A percentile compares a stretch with the other conserved stretches of the same genome.
Conservation (phyloP, 208 protist genomes). For the Leishmania turanica region DNA sequence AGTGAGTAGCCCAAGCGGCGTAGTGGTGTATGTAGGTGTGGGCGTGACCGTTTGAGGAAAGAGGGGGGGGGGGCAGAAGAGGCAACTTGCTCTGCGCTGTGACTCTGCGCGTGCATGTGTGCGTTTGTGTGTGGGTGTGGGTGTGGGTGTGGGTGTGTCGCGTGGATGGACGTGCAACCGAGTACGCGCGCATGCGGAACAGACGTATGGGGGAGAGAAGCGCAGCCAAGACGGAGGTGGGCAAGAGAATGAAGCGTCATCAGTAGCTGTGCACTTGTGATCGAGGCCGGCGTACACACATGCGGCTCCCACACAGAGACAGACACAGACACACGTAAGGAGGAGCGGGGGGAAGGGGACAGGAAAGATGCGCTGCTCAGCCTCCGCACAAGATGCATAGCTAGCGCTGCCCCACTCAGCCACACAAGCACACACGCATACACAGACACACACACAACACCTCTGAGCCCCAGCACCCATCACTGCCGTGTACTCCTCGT, state of each 20-base stretch:
- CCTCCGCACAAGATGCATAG: neutral
- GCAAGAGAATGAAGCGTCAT: neutral
- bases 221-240: no score
- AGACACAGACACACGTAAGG: neutral
- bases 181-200: neutral
- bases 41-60: neutral
- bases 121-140: neutral
- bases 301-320: neutral
- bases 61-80: neutral
- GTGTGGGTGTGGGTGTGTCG: neutral
- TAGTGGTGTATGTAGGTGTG: neutral
- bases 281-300: neutral
- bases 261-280: neutral
- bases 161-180: neutral
- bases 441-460: neutral
- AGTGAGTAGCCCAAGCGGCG: neutral
- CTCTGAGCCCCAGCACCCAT: neutral
- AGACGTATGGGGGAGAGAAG: neutral
- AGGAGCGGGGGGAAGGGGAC: no score
- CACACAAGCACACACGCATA: neutral
- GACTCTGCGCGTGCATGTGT: neutral
- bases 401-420: neutral
- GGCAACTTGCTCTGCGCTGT: neutral
- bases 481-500: neutral
- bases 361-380: neutral